phyloP scores from a whole-genome alignment of 148 eudicot genomes.

The Rhododendron vialii region DNA sequence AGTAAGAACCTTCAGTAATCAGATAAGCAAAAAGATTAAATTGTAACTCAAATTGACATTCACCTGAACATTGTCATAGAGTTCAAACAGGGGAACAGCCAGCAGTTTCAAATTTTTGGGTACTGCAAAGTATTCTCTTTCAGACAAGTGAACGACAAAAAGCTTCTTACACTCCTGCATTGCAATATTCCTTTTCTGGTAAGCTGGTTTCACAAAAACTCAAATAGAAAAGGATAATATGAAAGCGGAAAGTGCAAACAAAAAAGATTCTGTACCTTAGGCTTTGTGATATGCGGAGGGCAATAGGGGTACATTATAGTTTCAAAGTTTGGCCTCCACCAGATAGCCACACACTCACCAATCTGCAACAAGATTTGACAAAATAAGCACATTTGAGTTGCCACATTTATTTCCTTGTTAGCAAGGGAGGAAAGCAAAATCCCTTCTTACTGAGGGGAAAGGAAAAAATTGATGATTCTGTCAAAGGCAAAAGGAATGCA shows the following conservation, averaged over 20 bases:
- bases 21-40: background rate
- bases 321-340: slow-evolving; percentile 91
- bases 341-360: slow-evolving; percentile 77
- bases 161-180: slow-evolving; percentile 96
- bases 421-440: background rate
- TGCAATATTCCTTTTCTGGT: background rate
- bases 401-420: background rate
- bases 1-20: background rate
- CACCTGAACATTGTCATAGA: slow-evolving; percentile 95
- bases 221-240: background rate
- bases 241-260: background rate
- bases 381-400: background rate
- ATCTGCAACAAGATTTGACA: slow-evolving; percentile 39
- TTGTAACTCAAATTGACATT: background rate
- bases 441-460: background rate
- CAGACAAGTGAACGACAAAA: slow-evolving; percentile 80
- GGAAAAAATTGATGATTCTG: background rate
- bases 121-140: slow-evolving; percentile 91
- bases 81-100: slow-evolving; percentile 97
- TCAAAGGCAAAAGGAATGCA: background rate
- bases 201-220: background rate
- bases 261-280: slow-evolving; percentile 48
- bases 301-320: slow-evolving; percentile 73
- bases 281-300: slow-evolving; percentile 78
- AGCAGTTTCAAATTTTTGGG: slow-evolving; percentile 88